Evolutionary conservation across 2,329 filamentous ascomycete genomes (phyloP), one percentile per base, ranked within the genome.

Genomic region (Cladobotryum mycophilum): DNA sequence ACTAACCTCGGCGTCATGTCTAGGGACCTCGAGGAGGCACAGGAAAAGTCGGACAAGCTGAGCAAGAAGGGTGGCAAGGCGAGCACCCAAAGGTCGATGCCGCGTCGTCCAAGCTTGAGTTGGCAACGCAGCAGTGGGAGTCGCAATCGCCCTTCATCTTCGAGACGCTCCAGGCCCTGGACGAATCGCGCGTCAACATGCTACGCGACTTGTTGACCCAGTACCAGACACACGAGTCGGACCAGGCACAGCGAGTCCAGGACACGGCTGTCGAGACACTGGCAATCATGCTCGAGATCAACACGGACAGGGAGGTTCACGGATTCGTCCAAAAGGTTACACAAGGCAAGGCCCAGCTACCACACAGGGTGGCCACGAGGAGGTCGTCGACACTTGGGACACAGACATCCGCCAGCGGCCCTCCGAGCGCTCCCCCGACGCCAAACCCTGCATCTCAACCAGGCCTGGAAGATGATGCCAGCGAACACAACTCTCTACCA

Each of bases 121-220:
- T 82, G 53, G 86, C 89, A n/a, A 81, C 78, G 41, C 80, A 85
- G 57, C 87, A 95, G 65, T 99, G 93, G 93, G 85, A 96, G 50
- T 90, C 89, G 1, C 90, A 96, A 67, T 89, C 93, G 13, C 93
- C 93, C 1, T 97, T 89, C 68, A 86, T 96, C 54, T 96, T 95
- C 64, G 93, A 99, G 70, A 87, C 85, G 54, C 80, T 99, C 22
- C 93, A 99, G 67, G 86, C 88, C 5, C 75, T 95, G 33, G 93
- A 99, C 64, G 93, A 99, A 72, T 85, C 81, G 60, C 83, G 93
- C 50, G 75, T 95, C 58, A 96, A 96, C 67, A 86, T 95, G 63
- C 76, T 99, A 53, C 86, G 92, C 55, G 92, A 97, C 68, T 81
- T 88, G 38, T 78, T 99, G 53, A 97, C 93, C 1, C 91, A 96